Evolutionary conservation across 805 yeast species (phyloP).

Genomic region (Cyberlindnera americana): DNA sequence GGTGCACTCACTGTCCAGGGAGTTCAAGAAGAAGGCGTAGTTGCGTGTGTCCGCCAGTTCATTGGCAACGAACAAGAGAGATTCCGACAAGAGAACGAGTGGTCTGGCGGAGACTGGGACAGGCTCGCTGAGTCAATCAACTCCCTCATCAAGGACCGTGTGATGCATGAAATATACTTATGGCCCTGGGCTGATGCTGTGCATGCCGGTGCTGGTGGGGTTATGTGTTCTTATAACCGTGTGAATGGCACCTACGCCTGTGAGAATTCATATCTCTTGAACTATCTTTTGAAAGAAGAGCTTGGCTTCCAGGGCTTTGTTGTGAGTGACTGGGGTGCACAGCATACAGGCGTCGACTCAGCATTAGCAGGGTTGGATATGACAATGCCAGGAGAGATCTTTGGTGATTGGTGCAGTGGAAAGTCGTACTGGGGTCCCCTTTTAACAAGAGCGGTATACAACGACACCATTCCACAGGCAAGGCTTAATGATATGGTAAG

Average conservation of each 20-base stretch:
- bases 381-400: slow-evolving; percentile 61
- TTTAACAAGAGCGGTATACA: slow-evolving; percentile 50
- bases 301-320: slow-evolving; percentile 66
- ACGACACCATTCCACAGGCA: slow-evolving; percentile 49
- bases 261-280: slow-evolving; percentile 53
- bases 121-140: slow-evolving; percentile 42
- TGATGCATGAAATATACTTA: slow-evolving; percentile 57
- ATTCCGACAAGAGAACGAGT: slow-evolving; percentile 50
- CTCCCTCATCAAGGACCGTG: slow-evolving; percentile 55
- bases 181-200: slow-evolving; percentile 69
- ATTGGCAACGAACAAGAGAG: slow-evolving; percentile 64
- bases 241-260: slow-evolving; percentile 57
- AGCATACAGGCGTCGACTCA: slow-evolving; percentile 52
- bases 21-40: slow-evolving; percentile 53
- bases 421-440: slow-evolving; percentile 57
- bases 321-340: slow-evolving; percentile 68
- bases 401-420: slow-evolving; percentile 51
- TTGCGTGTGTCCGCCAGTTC: slow-evolving; percentile 54
- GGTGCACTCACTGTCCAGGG: slow-evolving; percentile 53
- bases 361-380: slow-evolving; percentile 60
- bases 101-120: slow-evolving; percentile 45
- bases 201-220: slow-evolving; percentile 55
- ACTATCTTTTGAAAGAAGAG: slow-evolving; percentile 55
- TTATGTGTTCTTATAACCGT: slow-evolving; percentile 59
- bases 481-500: slow-evolving; percentile 62